Evolutionary conservation across 1,284 basidiomycete species (phyloP).

Genomic region (Ceratobasidium sp.): DNA sequence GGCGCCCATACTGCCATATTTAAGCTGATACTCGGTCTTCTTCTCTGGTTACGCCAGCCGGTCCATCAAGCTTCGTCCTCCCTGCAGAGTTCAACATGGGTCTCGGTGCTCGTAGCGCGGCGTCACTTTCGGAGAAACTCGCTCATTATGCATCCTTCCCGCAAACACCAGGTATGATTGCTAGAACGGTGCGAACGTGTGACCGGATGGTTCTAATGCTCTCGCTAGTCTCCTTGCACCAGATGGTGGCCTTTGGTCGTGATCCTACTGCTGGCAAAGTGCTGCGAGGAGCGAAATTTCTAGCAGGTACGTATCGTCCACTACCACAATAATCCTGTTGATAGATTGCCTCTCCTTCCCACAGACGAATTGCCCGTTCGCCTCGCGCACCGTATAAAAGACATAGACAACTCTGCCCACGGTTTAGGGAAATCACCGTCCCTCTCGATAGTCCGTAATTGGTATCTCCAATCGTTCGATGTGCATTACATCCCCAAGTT

Average conservation of each 20-base stretch:
- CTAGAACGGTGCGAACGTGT: not conserved
- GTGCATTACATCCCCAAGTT: not conserved
- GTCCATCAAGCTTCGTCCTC: not conserved
- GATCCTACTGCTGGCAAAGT: constrained; percentile 32
- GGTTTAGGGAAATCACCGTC: constrained; percentile 33
- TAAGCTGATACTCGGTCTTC: not conserved
- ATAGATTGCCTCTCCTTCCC: not conserved
- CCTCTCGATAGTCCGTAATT: constrained; percentile 31
- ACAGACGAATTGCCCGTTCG: constrained; percentile 33
- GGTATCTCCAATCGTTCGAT: constrained; percentile 40
- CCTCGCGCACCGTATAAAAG: constrained; percentile 35
- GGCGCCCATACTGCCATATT: not conserved
- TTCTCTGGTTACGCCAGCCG: not conserved
- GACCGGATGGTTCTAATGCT: too few relatives aligned
- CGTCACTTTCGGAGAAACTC: constrained; percentile 37
- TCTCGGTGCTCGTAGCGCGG: constrained; percentile 24
- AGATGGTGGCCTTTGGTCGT: constrained; percentile 39
- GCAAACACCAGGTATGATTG: constrained; percentile 22
- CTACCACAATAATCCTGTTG: not conserved
- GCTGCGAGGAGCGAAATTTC: constrained; percentile 38
- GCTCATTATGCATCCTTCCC: constrained; percentile 43
- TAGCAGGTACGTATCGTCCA: constrained; percentile 18
- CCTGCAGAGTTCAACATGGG: constrained; percentile 8
- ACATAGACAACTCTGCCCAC: constrained; percentile 40
- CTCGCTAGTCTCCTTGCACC: constrained; percentile 34